Base-by-base conservation (phyloP, 2,329 filamentous ascomycete species). In the Phialocephala subalpina region DNA sequence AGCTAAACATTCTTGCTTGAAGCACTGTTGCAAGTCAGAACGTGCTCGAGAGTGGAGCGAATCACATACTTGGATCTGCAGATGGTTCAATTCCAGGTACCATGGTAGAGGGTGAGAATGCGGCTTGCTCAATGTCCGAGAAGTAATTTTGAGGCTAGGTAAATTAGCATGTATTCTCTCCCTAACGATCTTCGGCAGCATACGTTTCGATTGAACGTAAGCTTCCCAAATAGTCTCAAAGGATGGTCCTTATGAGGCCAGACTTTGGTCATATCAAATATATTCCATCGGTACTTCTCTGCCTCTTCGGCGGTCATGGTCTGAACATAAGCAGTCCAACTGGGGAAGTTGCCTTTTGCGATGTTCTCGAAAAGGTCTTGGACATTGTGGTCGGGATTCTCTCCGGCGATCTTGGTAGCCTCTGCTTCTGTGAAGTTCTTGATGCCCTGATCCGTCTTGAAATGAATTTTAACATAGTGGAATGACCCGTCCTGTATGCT, bases 231-330 rank as follows among this genome's bases (percentile, higher is more conserved):
- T 11, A 78, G 76, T 1, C 78, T 75, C 56, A 86, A 71, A 0
- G 85, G 84, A 66, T 81, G 85, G 27, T 85, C 78, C 33, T 78
- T 75, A 45, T 84, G 80, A 0, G 84, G 82, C 84, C 84, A 86
- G 35, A 83, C 79, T 65, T 86, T 84, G 11, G 86, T 88, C 40
- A 83, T 79, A 70, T 89, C 86, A 70, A 89, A 87, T 55, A 87
- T 79, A 63, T 85, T 82, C 66, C 80, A 80, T 1, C 78, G 76
- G 64, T 81, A 82, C 0, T 69, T 80, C 60, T 83, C 82, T 2
- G 84, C 84, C 52, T 86, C 78, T 63, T 82, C 77, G 0, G 84
- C 82, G 6, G 80, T 78, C 79, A 88, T 86, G 45, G 84, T 79
- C 74, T 89, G 85, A 1, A 87, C 73, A 67, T 81, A 83, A 8